Base-by-base conservation (phyloP, 2,329 filamentous ascomycete genomes). In the Aspergillus fumigatiaffinis region DNA sequence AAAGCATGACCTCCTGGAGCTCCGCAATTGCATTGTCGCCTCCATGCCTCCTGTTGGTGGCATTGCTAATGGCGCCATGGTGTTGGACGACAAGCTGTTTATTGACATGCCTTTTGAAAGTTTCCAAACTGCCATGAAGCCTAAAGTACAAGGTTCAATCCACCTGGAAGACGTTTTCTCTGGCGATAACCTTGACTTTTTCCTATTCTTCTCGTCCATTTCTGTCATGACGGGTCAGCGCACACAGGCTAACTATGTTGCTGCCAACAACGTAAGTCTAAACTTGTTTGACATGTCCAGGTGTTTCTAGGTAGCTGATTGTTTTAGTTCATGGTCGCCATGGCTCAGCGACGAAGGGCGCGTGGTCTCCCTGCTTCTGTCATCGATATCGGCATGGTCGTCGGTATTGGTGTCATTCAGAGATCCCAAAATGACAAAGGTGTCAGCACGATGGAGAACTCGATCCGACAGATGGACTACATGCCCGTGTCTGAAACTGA, bases 201-300 rank as follows among this genome's bases (percentile, higher is more conserved):
- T 80, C 60, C 63, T 80, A 6, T 61, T 76, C 25, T 73, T 79
- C 46, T 76, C 73, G 1, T 80, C 77, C 0, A 59, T 75, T 1
- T 61, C 71, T 4, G 65, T 52, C 6, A 64, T 77, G 0, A 64
- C 68, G 1, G 77, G 77, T 0, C 75, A 74, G 50, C 50, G 56
- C 2, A 75, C 74, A 1, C 77, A 79, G 54, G 60, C 66, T 4
- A 68, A 63, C n/a, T 79, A 79, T 53, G 62, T 65, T 4, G 74
- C 76, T 9, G 74, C 71, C 5, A 77, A 77, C 49, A 54, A 54
- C 21, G 52, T 50, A 54, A 50, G 52, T 26, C 48, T n/a, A 54
- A 54, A 4, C 35, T 17, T n/a, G 12, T 23, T 4, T 28, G 6
- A 28, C 44, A 7, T 54, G 7, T 48, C 28, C 21, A 50, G 3